Base-by-base conservation (phyloP, 1,139 yeast genomes). In the Debaryomyces fabryi region DNA sequence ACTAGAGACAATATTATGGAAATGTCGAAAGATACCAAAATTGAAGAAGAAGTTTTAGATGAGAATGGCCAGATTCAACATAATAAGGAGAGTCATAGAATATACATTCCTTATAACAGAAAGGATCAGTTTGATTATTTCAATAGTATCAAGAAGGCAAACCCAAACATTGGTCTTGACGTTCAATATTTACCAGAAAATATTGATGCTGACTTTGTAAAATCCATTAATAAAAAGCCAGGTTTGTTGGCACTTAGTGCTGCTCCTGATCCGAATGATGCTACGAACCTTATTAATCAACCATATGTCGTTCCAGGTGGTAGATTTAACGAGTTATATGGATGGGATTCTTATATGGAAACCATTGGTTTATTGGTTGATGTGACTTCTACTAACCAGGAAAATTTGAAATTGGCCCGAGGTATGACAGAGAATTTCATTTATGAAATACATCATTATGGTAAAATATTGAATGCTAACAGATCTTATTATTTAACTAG, bases 271-370 rank as follows among this genome's bases (percentile, higher is more conserved):
- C 75, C 78, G n/a, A 59, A 71, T 21, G 78, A 82, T 54, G 82
- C 85, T 2, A 46, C 49, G 1, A 75, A 79, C 18, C 65, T 88
- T 44, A 72, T 79, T 39, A 89, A 90, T 29, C 85, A 82, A 60
- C 97, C 97, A 0, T 93, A 92, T 64, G 88, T 90, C 20, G 99
- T 93, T 9, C 99, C 99, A 0, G 99, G 99, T 13, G 99, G 99
- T 18, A 75, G 99, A 53, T 93, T 93, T 68, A 95, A 95, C 67
- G 99, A 93, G 68, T 78, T 91, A 48, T 93, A 93, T 61, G 99
- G 99, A 7, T 93, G 99, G 99, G 99, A 93, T 66, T 90, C 97
- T 1, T 93, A 93, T 64, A 88, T 95, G 86, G 93, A 88, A 63
- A 82, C 96, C 0, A 68, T 92, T 29, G 99, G 99, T 1, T 74